Base-by-base conservation (phyloP, 2,329 filamentous ascomycete species). In the Stenocarpella maydis region DNA sequence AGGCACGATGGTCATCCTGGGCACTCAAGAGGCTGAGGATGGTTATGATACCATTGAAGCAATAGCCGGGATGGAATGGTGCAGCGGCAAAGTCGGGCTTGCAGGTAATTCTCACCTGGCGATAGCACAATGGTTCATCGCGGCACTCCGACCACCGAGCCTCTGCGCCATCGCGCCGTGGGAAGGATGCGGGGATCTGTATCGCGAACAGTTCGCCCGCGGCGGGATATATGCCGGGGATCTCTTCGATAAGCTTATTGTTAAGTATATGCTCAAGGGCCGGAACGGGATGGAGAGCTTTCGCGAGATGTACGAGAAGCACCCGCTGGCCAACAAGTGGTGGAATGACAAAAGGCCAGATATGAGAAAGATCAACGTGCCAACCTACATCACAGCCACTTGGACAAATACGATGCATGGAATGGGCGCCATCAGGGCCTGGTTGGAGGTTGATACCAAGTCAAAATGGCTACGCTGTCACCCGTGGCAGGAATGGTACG, bases 171-270 rank as follows among this genome's bases (percentile, higher is more conserved):
- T 71, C 14, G 70, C 70, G 10, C 70, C 85, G 77, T 52, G 82
- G 82, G 84, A 86, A 72, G 83, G 81, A 12, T 80, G 76, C 43
- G 79, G 78, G 1, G 84, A 86, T 70, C 71, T 85, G 4, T 85
- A 83, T 69, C 80, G 82, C 2, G 83, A 86, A 70, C 79, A 82
- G 26, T 82, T 84, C 70, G 77, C 76, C 49, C 78, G 83, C 4
- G 83, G 84, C 12, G 82, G 83, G 1, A 75, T 74, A 63, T 77
- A 77, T 68, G 77, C 75, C 34, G 80, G 80, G 75, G 80, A 76
- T 66, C 80, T 80, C 66, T 83, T 82, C 65, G 81, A 82, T 64
- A 43, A 45, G 31, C 76, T 82, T 10, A 82, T 82, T 64, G 77
- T 78, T 10, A 76, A 78, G 24, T 75, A 77, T 45, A 80, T 81